Percentiles rank a stretch among this genome's conserved stretches.
These are phyloP conservation scores for Penicillium pancosmium DNA, from an alignment of 495 filamentous ascomycete species.

Conservation along the genomic window DNA sequence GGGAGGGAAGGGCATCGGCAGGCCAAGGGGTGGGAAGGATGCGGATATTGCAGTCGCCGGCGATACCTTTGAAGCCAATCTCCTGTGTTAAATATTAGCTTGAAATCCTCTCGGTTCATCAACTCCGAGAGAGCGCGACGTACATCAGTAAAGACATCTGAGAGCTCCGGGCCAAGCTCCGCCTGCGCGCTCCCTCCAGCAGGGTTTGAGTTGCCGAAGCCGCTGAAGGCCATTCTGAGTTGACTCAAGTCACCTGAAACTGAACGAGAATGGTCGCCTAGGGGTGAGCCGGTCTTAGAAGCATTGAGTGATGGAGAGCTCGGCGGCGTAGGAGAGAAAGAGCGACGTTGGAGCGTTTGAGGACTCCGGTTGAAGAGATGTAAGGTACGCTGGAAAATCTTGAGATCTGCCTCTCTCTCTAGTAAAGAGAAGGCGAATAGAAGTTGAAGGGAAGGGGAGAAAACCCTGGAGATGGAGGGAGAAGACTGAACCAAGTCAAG, in stretches of 20 bases:
- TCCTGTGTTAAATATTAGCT: conserved; percentile 50
- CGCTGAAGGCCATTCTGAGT: conserved; percentile 70
- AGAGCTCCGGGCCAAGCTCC: conserved; percentile 48
- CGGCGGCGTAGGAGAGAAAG: conserved; percentile 37
- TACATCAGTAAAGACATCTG: conserved; percentile 54
- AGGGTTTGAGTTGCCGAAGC: conserved; percentile 45
- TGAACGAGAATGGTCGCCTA: conserved; percentile 44
- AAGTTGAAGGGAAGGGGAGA: conserved; percentile 6
- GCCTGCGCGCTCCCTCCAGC: conserved; percentile 33
- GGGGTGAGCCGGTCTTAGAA: conserved; percentile 29
- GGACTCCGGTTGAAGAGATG: conserved; percentile 46
- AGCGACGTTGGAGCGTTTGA: conserved; percentile 45
- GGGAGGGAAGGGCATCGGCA: conserved; percentile 66
- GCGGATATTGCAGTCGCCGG: conserved; percentile 79
- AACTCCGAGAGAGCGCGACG: conserved; percentile 15
- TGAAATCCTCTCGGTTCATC: background rate
- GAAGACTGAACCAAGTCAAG: conserved; percentile 1
- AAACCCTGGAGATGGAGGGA: conserved; percentile 13
- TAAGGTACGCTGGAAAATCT: conserved; percentile 46
- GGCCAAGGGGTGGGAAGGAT: conserved; percentile 82
- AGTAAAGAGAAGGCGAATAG: conserved; percentile 21
- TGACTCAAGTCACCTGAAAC: conserved; percentile 42
- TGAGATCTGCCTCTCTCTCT: conserved; percentile 29
- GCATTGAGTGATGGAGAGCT: conserved; percentile 44
- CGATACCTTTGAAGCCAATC: conserved; percentile 79